Evolutionary conservation across 441 rosid species (phyloP).

Genomic region (Raphanus hybrid): DNA sequence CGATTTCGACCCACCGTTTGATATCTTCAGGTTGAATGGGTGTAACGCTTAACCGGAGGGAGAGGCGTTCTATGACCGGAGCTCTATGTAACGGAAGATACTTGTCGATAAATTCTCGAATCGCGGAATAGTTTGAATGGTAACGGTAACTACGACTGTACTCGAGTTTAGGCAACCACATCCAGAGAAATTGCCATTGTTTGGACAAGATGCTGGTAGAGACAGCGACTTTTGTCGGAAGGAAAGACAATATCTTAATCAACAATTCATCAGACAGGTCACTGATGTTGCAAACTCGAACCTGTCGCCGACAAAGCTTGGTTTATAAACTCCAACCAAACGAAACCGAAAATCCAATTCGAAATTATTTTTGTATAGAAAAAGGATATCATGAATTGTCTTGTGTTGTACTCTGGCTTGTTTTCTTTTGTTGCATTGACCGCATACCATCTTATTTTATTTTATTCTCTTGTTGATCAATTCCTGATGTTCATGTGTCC

Average conservation of each 20-base stretch:
- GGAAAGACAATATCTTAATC: not conserved
- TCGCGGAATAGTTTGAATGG: not conserved
- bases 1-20: no score
- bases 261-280: not conserved
- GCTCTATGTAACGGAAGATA: not conserved
- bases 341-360: no score
- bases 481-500: no score
- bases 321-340: no score
- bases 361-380: no score
- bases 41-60: not conserved
- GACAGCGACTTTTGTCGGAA: not conserved
- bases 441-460: no score
- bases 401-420: no score
- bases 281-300: not conserved
- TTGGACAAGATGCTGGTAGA: not conserved
- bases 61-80: not conserved
- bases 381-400: no score
- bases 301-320: not conserved
- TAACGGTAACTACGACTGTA: not conserved
- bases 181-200: not conserved
- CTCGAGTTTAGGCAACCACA: conserved; percentile 5
- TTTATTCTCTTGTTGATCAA: no score
- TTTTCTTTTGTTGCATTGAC: no score
- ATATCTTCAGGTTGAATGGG: not conserved
- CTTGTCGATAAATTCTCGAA: not conserved